phyloP scores from a whole-genome alignment of 164 flowering plant genomes.

The Liquidambar formosana region DNA sequence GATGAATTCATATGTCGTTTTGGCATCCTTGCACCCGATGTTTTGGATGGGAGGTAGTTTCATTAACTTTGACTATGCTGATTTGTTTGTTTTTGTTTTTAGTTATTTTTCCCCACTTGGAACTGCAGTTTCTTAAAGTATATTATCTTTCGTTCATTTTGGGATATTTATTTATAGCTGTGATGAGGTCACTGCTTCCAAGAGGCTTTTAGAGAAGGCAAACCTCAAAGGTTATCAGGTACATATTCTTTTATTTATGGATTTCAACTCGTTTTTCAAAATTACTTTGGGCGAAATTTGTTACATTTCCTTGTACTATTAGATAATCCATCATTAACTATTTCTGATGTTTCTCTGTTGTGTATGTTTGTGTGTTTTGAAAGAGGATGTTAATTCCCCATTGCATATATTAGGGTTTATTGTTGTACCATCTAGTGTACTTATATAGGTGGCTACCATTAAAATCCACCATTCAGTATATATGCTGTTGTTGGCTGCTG shows the following conservation, averaged over 20 bases:
- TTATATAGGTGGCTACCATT: background rate
- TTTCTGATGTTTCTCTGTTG: background rate
- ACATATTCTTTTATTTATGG: background rate
- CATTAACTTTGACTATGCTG: background rate
- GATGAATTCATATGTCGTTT: constrained; percentile 49
- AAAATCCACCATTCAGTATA: background rate
- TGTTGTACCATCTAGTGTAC: background rate
- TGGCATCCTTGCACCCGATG: constrained; percentile 44
- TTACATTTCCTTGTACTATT: background rate
- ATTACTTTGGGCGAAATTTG: background rate
- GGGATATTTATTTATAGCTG: constrained; percentile 15
- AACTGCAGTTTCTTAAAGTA: background rate
- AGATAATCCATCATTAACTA: background rate
- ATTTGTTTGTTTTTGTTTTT: too few relatives aligned
- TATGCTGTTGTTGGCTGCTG: background rate
- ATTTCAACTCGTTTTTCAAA: background rate
- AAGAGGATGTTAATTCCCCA: background rate
- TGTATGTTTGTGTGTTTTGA: background rate
- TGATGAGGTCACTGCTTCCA: constrained; percentile 43
- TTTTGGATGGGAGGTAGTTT: constrained; percentile 36
- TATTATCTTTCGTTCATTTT: background rate
- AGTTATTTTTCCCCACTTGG: too few relatives aligned
- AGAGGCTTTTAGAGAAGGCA: constrained; percentile 38
- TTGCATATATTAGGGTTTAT: background rate
- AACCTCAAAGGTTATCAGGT: constrained; percentile 54